These are phyloP conservation scores for Beauveria sp. DNA, from an alignment of 2,329 filamentous ascomycete genomes.

Conservation along the genomic window DNA sequence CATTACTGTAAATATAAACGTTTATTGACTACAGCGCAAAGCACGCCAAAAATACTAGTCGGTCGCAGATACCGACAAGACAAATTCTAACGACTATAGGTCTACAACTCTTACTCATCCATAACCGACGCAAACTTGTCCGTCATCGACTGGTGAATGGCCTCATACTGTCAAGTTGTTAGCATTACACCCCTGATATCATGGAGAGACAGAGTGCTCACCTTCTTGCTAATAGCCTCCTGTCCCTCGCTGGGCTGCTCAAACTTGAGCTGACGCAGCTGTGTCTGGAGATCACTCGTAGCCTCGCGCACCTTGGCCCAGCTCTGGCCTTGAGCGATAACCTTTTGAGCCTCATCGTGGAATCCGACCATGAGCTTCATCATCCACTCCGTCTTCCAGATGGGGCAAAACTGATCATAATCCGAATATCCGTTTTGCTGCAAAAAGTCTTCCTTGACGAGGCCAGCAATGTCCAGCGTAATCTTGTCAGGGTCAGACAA, in stretches of 20 bases:
- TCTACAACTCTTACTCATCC: slow-evolving; percentile 63
- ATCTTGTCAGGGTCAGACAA: slow-evolving; percentile 98
- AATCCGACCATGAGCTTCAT: slow-evolving; percentile 99
- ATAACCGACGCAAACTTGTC: slow-evolving; percentile 96
- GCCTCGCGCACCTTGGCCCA: slow-evolving; percentile 92
- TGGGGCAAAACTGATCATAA: slow-evolving; percentile 97
- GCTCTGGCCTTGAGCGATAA: slow-evolving; percentile 78
- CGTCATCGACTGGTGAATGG: slow-evolving; percentile 81
- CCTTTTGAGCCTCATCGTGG: slow-evolving; percentile 96
- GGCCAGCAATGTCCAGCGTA: slow-evolving; percentile 80
- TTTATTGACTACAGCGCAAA: slow-evolving; percentile 11
- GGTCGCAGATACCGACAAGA: slow-evolving; percentile 3
- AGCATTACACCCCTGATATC: slow-evolving; percentile 22
- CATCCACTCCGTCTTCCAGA: slow-evolving; percentile 99
- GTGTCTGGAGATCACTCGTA: slow-evolving; percentile 75
- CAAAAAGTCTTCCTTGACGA: slow-evolving; percentile 97
- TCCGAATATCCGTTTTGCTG: slow-evolving; percentile 99
- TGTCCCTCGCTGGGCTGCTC: slow-evolving; percentile 83
- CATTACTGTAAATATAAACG: not conserved
- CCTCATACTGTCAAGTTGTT: slow-evolving; percentile 66
- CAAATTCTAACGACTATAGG: slow-evolving; percentile 22
- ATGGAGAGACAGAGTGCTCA: slow-evolving; percentile 31
- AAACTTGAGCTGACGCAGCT: slow-evolving; percentile 92
- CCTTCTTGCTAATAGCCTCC: slow-evolving; percentile 76
- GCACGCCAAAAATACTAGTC: slow-evolving; percentile 8